phyloP scores from a whole-genome alignment of 2,329 filamentous ascomycete species.

The Hypoxylon sp. region DNA sequence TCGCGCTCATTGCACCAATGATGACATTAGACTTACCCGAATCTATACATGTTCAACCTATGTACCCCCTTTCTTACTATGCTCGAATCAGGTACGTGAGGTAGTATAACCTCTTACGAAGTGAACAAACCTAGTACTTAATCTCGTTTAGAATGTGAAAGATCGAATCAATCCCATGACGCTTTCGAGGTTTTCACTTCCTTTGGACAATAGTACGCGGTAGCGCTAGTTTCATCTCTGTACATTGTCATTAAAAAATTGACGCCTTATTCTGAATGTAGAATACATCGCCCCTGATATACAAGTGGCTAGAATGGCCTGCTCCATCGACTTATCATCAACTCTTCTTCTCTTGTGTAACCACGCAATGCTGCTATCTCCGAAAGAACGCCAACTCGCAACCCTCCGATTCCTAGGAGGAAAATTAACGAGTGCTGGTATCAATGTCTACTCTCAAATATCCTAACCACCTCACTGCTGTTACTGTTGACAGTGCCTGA shows the following conservation, averaged over 20 bases:
- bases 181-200: background rate
- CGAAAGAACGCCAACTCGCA: constrained; percentile 19
- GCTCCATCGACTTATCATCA: constrained; percentile 11
- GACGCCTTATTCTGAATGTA: constrained; percentile 29
- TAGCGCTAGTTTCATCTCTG: background rate
- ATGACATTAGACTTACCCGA: no score
- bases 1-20: no score
- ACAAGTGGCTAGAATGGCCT: constrained; percentile 2
- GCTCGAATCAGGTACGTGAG: no score
- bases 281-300: constrained; percentile 18
- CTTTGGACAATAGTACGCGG: no score
- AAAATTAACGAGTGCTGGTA: constrained; percentile 27
- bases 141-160: no score
- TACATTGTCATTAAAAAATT: constrained; percentile 28
- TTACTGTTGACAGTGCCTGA: background rate
- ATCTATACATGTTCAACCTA: no score
- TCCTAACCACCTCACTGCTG: constrained; percentile 2
- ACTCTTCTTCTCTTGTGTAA: background rate
- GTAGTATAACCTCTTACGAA: no score
- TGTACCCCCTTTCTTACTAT: no score
- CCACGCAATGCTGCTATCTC: constrained; percentile 15
- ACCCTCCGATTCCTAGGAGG: constrained; percentile 3
- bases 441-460: constrained; percentile 21
- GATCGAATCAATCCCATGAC: background rate
- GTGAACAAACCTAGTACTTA: no score